Conservation (phyloP, 768 basidiomycete genomes). For the Lentinula sp. region DNA sequence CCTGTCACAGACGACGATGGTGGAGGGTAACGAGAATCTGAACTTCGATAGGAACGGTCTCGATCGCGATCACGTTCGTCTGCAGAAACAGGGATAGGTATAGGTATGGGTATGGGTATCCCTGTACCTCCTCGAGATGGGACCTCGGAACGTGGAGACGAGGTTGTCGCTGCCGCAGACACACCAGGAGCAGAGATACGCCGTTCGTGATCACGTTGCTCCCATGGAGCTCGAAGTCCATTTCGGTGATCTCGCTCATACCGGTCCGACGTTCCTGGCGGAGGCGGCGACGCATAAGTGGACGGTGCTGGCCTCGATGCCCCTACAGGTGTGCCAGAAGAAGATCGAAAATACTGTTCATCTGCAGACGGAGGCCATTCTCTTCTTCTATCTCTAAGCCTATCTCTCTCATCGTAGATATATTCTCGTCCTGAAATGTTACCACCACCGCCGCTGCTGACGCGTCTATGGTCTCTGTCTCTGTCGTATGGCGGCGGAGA, state of each 20-base stretch:
- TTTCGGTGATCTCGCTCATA: neutral
- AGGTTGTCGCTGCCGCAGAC: neutral
- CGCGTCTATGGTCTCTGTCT: neutral
- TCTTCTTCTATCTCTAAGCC: neutral
- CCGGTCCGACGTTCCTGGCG: neutral
- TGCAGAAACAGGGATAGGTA: neutral
- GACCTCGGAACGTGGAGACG: neutral
- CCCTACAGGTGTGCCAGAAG: neutral
- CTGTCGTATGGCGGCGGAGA: neutral
- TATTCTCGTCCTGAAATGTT: neutral
- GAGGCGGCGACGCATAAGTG: neutral
- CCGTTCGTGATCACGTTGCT: neutral
- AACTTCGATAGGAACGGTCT: neutral
- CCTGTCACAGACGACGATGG: neutral
- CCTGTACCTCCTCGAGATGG: neutral
- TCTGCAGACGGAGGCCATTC: conserved; percentile 1
- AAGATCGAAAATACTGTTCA: neutral
- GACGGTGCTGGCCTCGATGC: neutral
- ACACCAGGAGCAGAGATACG: neutral
- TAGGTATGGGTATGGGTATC: neutral
- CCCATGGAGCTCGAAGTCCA: neutral
- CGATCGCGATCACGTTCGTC: neutral
- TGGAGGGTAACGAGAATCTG: neutral
- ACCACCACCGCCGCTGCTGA: neutral
- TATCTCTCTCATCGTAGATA: neutral